These are phyloP conservation scores for Dryas drummondii DNA, from an alignment of 306 rosid species.

Conservation along the genomic window DNA sequence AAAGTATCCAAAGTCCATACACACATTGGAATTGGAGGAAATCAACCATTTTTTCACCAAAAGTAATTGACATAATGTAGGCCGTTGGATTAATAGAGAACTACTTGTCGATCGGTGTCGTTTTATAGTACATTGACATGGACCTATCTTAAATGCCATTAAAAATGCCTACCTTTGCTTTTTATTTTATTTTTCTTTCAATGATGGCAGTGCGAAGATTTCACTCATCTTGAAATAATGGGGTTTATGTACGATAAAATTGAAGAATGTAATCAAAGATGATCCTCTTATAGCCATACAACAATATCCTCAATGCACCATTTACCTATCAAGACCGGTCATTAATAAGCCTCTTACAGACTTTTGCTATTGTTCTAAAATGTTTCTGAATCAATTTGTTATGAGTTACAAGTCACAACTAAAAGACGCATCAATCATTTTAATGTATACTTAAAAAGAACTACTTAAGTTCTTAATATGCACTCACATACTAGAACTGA, in stretches of 20 bases:
- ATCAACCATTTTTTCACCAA: slow-evolving; percentile 11
- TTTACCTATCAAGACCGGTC: no score
- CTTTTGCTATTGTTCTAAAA: no score
- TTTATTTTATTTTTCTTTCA: not conserved
- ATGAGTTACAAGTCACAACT: no score
- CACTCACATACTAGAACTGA: no score
- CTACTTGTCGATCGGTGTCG: not conserved
- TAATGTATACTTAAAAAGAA: no score
- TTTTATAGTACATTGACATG: not conserved
- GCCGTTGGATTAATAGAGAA: not conserved
- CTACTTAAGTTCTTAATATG: no score
- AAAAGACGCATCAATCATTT: no score
- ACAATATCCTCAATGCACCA: no score
- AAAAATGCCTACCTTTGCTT: not conserved
- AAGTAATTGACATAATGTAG: not conserved
- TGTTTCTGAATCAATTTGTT: no score
- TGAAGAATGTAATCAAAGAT: no score
- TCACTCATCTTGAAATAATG: not conserved
- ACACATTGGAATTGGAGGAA: not conserved
- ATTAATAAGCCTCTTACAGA: no score
- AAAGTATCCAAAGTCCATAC: not conserved
- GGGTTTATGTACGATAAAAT: not conserved
- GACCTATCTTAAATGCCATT: not conserved
- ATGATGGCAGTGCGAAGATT: not conserved
- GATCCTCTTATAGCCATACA: no score